Evolutionary conservation across 441 rosid species (phyloP).

Genomic region (Populus trichocarpa): DNA sequence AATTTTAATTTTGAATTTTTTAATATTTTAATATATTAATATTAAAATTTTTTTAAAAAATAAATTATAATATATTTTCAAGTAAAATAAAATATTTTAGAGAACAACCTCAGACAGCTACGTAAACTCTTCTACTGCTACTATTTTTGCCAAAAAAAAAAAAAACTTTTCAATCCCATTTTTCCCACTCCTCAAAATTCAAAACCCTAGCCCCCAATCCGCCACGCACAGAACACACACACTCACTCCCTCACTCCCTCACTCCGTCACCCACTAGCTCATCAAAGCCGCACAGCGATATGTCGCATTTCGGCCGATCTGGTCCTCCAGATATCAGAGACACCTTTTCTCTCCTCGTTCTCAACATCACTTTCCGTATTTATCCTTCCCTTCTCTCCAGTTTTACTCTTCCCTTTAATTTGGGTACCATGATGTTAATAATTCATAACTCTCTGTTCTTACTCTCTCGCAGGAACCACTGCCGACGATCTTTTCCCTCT

Average conservation of each 20-base stretch:
- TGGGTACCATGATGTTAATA: background rate
- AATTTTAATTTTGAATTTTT: no score
- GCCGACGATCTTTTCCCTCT: conserved; percentile 75
- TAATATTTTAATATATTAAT: no score
- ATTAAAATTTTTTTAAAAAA: no score
- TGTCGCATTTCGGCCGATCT: conserved; percentile 98
- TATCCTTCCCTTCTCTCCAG: background rate
- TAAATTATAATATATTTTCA: no score
- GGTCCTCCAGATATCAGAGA: conserved; percentile 96
- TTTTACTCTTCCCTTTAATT: background rate
- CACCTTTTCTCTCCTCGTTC: conserved; percentile 94
- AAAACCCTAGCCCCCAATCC: background rate
- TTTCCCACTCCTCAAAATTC: background rate
- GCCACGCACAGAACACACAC: background rate
- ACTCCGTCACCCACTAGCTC: background rate
- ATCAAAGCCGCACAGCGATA: conserved; percentile 8
- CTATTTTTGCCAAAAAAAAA: background rate
- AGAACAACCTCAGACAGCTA: no score
- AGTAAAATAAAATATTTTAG: no score
- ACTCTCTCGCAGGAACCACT: conserved; percentile 43
- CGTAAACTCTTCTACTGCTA: background rate
- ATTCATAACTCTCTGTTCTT: background rate
- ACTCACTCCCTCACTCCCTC: background rate
- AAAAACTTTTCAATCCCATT: background rate
- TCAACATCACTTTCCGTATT: conserved; percentile 93